Base-by-base conservation (phyloP, 2,329 filamentous ascomycete species). In the Phaeosphaeriaceae sp. region DNA sequence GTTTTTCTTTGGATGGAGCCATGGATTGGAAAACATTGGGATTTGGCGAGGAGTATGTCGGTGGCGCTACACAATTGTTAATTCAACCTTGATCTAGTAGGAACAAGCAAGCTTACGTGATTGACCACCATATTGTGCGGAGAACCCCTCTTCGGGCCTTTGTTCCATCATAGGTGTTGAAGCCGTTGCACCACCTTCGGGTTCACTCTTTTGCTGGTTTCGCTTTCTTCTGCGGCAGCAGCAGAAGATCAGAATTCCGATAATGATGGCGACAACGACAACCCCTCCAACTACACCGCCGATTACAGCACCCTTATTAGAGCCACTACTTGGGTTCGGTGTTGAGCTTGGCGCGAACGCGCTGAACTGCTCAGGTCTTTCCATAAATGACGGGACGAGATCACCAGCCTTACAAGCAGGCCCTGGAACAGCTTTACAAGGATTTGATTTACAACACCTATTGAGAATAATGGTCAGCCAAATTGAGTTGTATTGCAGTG, bases 371-470 rank as follows among this genome's bases (percentile, higher is more conserved):
- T 52, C 61, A 4, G 58, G 54, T 33, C 46, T 53, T 15, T 62
- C 58, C 33, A 68, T 37, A 20, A 64, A 65, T 1, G 70, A 67
- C 6, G 56, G 53, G 6, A 54, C 43, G 1, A 77, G 58, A 46
- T 70, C 60, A 0, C 42, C 61, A 7, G 48, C 36, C 4, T 61
- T 46, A 51, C 75, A 78, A 30, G 47, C 46, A 20, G 49, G 33
- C 13, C 39, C 41, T 21, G 56, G 50, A 12, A 45, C 52, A 32
- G 48, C 40, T 9, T 54, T 50, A 52, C 76, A 77, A 13, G 75
- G 64, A 39, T 73, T 63, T 1, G 50, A 55, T 28, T 61, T 67
- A 54, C 76, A 77, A 56, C 74, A 77, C 9, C 75, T 74, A 51
- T 72, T 63, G 50, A 76, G 76, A 0, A 64, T 60, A 6, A 16